phyloP scores from a whole-genome alignment of 371 early-diverging fungal species.

The Parasitella parasitica region DNA sequence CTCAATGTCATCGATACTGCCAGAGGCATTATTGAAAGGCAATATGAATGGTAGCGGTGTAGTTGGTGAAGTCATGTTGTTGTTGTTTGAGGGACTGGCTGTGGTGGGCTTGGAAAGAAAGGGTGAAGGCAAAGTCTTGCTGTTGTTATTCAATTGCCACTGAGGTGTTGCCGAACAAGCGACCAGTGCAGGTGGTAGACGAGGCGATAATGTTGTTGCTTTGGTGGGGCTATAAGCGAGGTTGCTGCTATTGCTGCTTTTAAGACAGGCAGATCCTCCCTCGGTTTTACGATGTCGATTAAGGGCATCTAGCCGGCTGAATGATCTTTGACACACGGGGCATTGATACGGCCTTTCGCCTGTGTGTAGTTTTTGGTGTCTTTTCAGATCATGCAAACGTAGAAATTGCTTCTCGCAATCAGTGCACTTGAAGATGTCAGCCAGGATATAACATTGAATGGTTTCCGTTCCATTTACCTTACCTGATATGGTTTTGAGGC shows the following conservation, averaged over 20 bases:
- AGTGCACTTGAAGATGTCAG: slow-evolving; percentile 25
- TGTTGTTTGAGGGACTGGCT: too few relatives aligned
- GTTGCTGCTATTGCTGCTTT: background rate
- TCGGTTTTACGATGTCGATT: slow-evolving; percentile 71
- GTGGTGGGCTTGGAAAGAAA: background rate
- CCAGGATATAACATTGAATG: background rate
- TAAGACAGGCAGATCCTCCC: slow-evolving; percentile 34
- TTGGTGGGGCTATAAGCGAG: background rate
- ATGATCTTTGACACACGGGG: slow-evolving; percentile 52
- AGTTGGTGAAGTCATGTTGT: background rate
- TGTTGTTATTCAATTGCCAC: slow-evolving; percentile 17
- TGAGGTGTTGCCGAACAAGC: slow-evolving; percentile 27
- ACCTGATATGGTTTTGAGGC: slow-evolving; percentile 47
- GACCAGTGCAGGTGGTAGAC: background rate
- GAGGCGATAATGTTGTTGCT: background rate
- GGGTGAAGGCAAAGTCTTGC: slow-evolving; percentile 5
- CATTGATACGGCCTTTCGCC: slow-evolving; percentile 69
- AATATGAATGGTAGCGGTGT: slow-evolving; percentile 9
- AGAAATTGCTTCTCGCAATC: slow-evolving; percentile 55
- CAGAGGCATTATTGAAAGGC: slow-evolving; percentile 5
- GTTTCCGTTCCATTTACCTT: slow-evolving; percentile 2
- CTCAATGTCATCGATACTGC: slow-evolving; percentile 6
- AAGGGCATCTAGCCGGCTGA: slow-evolving; percentile 71
- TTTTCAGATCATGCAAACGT: slow-evolving; percentile 73
- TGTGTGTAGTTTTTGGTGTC: slow-evolving; percentile 75